Evolutionary conservation across 2,329 filamentous ascomycete genomes (phyloP), one percentile per base, ranked within the genome.

Genomic region (Ophiostoma himal-ulmi): DNA sequence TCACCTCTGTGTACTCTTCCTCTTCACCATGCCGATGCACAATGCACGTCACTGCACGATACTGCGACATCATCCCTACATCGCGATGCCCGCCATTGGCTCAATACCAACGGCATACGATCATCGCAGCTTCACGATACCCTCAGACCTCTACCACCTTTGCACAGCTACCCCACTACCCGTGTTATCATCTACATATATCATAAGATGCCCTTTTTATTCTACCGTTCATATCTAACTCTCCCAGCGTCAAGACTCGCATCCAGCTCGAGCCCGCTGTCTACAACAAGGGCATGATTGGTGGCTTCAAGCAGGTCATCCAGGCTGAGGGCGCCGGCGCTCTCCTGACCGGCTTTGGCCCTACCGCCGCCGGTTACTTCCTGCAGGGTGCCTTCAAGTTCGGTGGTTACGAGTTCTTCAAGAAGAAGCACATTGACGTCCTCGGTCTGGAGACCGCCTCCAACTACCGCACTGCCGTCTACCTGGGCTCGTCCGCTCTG

Each of bases 371-470:
- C 75, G 91, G 91, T 80, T 94, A 94, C 84, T 93, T 93, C 87
- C 86, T 94, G 77, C 91, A 94, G 83, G 91, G 91, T 78, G 89
- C 90, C 77, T 89, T 93, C 88, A 94, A 94, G 84, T 94, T 94
- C 81, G 91, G 91, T 80, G 91, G 91, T 79, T 94, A 94, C 82
- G 91, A 94, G 83, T 88, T 93, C 82, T 93, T 94, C 89, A 94
- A 94, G 88, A 87, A 92, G 84, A 89, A 92, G 81, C 85, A 84
- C 77, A 93, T 94, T 82, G 89, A 90, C 84, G 74, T 84, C 73
- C 81, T 93, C 76, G 91, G 91, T 77, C 88, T 88, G 78, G 89
- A 91, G 80, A 86, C 81, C 73, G 89, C 89, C 76, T 83, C 84
- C 76, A 85, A 90, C 79, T 91, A 92, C 86, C 85, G 89, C 76